phyloP scores from a whole-genome alignment of 257 asterid species.

The Primulina tabacum region DNA sequence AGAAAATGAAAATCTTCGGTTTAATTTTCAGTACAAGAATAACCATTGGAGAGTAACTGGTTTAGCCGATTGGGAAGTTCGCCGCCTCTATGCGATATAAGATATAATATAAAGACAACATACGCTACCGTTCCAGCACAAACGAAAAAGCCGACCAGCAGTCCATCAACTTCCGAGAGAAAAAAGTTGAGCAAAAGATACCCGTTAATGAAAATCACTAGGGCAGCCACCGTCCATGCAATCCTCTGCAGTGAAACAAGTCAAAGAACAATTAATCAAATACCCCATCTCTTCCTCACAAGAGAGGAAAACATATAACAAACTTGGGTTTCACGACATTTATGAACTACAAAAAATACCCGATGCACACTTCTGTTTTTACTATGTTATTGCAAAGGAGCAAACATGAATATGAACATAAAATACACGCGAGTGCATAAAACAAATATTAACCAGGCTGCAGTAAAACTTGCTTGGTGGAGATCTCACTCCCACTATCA shows the following conservation, averaged over 20 bases:
- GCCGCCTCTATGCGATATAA: conserved; percentile 54
- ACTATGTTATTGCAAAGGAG: too few species aligned
- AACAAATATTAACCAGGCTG: conserved; percentile 23
- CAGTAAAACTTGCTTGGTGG: too few species aligned
- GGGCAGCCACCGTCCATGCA: conserved; percentile 89
- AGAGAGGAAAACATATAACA: not conserved
- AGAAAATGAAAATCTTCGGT: conserved; percentile 7
- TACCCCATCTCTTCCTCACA: conserved; percentile 28
- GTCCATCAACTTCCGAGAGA: conserved; percentile 66
- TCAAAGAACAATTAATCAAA: not conserved
- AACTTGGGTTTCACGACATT: not conserved
- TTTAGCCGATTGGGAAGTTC: conserved; percentile 44
- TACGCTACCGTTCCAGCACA: conserved; percentile 62
- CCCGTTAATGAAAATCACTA: conserved; percentile 90
- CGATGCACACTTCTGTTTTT: too few species aligned
- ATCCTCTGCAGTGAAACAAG: conserved; percentile 49
- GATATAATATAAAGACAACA: conserved; percentile 63
- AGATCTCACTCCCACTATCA: too few species aligned
- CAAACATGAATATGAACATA: too few species aligned
- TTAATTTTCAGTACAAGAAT: conserved; percentile 35
- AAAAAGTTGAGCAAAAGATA: conserved; percentile 86
- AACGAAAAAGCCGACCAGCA: conserved; percentile 52
- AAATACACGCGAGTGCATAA: conserved; percentile 86
- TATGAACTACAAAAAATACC: too few species aligned
- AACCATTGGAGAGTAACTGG: conserved; percentile 38